phyloP scores from a whole-genome alignment of 805 yeast genomes.

The Candida golubevii region DNA sequence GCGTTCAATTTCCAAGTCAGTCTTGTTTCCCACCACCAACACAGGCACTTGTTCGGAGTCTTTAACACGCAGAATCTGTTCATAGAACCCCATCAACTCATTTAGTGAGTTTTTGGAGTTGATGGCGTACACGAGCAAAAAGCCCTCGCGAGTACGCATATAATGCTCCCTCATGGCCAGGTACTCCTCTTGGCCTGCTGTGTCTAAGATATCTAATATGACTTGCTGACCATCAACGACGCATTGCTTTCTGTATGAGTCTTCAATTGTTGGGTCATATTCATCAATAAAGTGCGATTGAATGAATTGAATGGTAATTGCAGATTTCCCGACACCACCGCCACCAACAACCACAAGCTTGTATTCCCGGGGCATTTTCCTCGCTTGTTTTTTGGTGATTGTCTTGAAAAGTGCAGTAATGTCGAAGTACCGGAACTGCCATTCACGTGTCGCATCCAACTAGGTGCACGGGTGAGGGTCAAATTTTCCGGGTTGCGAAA shows the following conservation, averaged over 20 bases:
- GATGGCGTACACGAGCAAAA: conserved; percentile 81
- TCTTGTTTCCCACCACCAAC: conserved; percentile 72
- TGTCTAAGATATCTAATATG: conserved; percentile 77
- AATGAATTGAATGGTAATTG: conserved; percentile 89
- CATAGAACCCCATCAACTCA: conserved; percentile 73
- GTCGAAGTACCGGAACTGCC: background rate
- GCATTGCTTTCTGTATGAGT: conserved; percentile 83
- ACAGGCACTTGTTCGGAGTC: conserved; percentile 73
- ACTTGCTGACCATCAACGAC: conserved; percentile 69
- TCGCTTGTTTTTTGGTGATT: background rate
- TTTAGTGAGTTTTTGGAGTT: conserved; percentile 83
- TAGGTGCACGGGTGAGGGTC: background rate
- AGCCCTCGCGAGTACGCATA: conserved; percentile 96
- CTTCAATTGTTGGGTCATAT: conserved; percentile 97
- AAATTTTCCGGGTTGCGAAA: no score
- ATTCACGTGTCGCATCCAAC: background rate
- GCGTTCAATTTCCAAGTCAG: conserved; percentile 71
- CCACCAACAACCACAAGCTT: conserved; percentile 97
- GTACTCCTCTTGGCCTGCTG: conserved; percentile 98
- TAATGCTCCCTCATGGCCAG: conserved; percentile 83
- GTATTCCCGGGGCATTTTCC: conserved; percentile 58
- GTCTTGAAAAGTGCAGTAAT: background rate
- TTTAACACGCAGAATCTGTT: conserved; percentile 75
- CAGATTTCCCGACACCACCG: conserved; percentile 98
- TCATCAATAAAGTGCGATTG: conserved; percentile 96